Conservation (phyloP, 2,329 filamentous ascomycete genomes). For the Colletotrichum australisinense region DNA sequence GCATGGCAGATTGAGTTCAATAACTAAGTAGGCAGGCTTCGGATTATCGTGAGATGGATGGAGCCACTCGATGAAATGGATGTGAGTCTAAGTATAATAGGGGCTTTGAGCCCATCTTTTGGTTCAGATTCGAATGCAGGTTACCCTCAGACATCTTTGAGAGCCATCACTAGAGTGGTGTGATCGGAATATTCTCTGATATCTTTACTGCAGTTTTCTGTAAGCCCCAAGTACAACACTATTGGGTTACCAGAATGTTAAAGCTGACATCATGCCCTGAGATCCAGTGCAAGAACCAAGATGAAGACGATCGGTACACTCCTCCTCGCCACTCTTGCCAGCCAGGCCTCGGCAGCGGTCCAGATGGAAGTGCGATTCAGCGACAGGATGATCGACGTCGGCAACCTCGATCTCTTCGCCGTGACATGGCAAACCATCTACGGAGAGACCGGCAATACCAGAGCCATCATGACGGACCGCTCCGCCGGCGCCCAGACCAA, state of each 20-base stretch:
- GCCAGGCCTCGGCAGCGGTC: conserved; percentile 21
- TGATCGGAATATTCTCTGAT: too few species aligned
- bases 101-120: too few species aligned
- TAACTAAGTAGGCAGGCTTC: too few species aligned
- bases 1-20: too few species aligned
- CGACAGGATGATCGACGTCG: conserved; percentile 36
- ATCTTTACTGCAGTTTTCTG: too few species aligned
- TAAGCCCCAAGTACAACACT: not conserved
- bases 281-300: not conserved
- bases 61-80: too few species aligned
- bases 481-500: conserved; percentile 22
- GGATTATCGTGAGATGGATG: too few species aligned
- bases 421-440: conserved; percentile 35
- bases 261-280: not conserved
- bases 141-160: too few species aligned
- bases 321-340: conserved; percentile 23
- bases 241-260: not conserved
- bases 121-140: too few species aligned
- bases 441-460: conserved; percentile 31
- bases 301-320: conserved; percentile 27
- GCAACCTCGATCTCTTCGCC: conserved; percentile 35
- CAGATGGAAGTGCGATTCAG: conserved; percentile 37
- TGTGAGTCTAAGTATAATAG: too few species aligned
- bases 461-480: conserved; percentile 30
- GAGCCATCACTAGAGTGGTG: too few species aligned